Evolutionary conservation across 2,329 filamentous ascomycete species (phyloP).

Genomic region (Cordyceps cicadae): DNA sequence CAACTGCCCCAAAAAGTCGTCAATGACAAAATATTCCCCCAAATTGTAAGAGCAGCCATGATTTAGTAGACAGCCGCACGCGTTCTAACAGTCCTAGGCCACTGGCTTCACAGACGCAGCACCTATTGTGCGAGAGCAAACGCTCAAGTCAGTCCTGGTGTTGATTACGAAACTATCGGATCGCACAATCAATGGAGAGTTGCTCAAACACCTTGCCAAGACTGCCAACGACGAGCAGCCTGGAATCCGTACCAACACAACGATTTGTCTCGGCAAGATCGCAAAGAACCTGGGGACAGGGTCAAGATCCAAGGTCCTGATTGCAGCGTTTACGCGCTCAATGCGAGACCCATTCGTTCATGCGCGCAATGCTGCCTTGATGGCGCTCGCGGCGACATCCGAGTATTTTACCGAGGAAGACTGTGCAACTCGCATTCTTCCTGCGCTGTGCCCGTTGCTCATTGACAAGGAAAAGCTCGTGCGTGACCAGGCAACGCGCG

Average conservation of each 20-base stretch:
- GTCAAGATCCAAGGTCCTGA: conserved; percentile 79
- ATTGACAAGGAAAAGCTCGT: conserved; percentile 95
- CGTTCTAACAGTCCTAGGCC: conserved; percentile 44
- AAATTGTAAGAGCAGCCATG: conserved; percentile 52
- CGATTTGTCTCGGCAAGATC: conserved; percentile 94
- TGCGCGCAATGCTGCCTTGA: conserved; percentile 77
- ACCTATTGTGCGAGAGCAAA: conserved; percentile 89
- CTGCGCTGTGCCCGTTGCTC: conserved; percentile 72
- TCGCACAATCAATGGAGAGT: conserved; percentile 84
- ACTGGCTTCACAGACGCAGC: conserved; percentile 90
- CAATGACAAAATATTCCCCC: conserved; percentile 94
- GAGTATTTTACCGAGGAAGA: conserved; percentile 89
- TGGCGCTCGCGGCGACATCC: conserved; percentile 76
- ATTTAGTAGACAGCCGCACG: too few species aligned
- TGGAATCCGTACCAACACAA: conserved; percentile 95
- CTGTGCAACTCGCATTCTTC: conserved; percentile 73
- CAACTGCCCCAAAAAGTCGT: conserved; percentile 79
- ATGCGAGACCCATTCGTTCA: conserved; percentile 92
- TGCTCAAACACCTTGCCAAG: conserved; percentile 84
- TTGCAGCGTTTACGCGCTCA: conserved; percentile 84
- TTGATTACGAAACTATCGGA: conserved; percentile 87
- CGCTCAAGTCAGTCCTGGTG: conserved; percentile 83
- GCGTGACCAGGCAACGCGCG: conserved; percentile 84
- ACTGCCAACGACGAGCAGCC: conserved; percentile 97
- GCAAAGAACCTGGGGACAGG: conserved; percentile 75